These are phyloP conservation scores for Lophiotrema nucula DNA, from an alignment of 495 filamentous ascomycete genomes.

Conservation along the genomic window DNA sequence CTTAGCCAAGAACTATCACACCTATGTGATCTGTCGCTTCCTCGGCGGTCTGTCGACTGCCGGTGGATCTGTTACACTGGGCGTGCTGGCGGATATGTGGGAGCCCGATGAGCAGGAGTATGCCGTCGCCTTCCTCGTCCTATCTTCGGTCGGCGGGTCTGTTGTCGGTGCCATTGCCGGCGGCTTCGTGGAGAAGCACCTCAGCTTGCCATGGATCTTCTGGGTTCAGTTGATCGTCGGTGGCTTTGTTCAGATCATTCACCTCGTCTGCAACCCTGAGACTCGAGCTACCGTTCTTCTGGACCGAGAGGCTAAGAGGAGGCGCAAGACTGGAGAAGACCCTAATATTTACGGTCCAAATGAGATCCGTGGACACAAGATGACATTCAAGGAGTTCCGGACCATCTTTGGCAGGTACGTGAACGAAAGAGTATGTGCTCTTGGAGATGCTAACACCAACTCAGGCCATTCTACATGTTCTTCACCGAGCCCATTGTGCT, in stretches of 20 bases:
- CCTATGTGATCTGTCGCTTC: conserved; percentile 56
- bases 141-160: conserved; percentile 63
- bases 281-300: conserved; percentile 30
- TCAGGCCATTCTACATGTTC: conserved; percentile 37
- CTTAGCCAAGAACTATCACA: conserved; percentile 53
- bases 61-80: conserved; percentile 64
- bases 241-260: conserved; percentile 21
- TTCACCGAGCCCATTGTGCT: conserved; percentile 34
- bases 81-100: conserved; percentile 64
- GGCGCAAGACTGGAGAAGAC: conserved; percentile 26
- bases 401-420: conserved; percentile 19
- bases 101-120: conserved; percentile 60
- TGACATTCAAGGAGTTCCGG: conserved; percentile 28
- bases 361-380: conserved; percentile 14
- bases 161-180: conserved; percentile 62
- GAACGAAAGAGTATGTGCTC: no score
- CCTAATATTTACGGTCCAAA: conserved; percentile 31
- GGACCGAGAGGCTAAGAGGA: conserved; percentile 27
- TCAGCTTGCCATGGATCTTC: conserved; percentile 56
- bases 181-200: conserved; percentile 55
- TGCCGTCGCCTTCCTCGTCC: conserved; percentile 61
- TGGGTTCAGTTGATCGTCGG: conserved; percentile 48
- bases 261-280: conserved; percentile 26
- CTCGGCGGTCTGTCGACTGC: conserved; percentile 61
- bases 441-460: no score